phyloP scores from a whole-genome alignment of 2,329 filamentous ascomycete species.

The Hymenoscyphus occultus region DNA sequence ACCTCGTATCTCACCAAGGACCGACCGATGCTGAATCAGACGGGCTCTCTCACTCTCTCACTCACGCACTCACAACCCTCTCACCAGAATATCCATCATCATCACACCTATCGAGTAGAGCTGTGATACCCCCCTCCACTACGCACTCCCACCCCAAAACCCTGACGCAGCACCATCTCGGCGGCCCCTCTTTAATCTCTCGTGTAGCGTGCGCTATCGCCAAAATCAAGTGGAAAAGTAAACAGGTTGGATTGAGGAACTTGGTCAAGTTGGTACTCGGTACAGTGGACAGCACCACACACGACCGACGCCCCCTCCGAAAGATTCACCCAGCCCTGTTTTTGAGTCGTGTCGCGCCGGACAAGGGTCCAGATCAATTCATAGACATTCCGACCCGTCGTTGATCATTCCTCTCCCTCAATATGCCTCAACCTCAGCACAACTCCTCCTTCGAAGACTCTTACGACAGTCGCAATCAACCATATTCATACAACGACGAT shows the following conservation, averaged over 20 bases:
- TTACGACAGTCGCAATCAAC: conserved; percentile 14
- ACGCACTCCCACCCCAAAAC: not conserved
- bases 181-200: not conserved
- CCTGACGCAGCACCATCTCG: not conserved
- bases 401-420: not conserved
- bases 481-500: conserved; percentile 8
- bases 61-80: not conserved
- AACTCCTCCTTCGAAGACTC: conserved; percentile 26
- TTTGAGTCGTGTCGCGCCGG: not conserved
- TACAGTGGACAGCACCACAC: not conserved
- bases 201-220: not conserved
- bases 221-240: not conserved
- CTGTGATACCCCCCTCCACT: not conserved
- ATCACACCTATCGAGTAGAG: not conserved
- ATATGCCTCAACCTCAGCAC: conserved; percentile 9
- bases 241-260: not conserved
- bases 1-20: not conserved
- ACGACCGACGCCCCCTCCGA: not conserved
- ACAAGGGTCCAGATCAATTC: not conserved
- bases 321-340: conserved; percentile 1
- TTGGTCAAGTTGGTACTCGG: not conserved
- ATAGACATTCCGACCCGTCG: not conserved
- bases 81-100: not conserved
- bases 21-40: not conserved
- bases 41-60: not conserved